Evolutionary conservation across 306 rosid genomes (phyloP).

Genomic region (Quercus bicolor): DNA sequence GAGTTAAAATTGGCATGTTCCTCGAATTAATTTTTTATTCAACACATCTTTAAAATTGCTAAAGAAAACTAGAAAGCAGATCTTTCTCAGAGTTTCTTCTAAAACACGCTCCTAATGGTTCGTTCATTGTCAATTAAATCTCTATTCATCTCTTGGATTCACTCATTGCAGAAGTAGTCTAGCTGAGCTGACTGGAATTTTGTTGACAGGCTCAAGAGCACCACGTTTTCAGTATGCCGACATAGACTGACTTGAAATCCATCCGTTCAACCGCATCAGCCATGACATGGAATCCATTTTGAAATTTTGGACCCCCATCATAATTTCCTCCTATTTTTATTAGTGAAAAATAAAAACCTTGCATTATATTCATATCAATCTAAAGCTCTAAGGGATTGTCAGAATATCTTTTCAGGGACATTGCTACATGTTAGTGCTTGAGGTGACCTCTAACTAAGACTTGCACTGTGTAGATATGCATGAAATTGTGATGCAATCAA

Average conservation of each 20-base stretch:
- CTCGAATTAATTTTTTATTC: not conserved
- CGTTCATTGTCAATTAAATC: not conserved
- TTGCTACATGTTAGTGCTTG: not conserved
- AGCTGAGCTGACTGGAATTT: not conserved
- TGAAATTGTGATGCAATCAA: not conserved
- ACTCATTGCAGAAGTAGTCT: not conserved
- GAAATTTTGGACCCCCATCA: constrained; percentile 19
- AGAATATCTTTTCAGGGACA: not conserved
- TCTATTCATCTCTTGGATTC: not conserved
- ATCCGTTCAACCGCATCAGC: constrained; percentile 28
- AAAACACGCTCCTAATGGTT: not conserved
- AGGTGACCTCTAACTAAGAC: not conserved
- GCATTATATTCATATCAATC: not conserved
- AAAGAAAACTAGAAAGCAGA: not conserved
- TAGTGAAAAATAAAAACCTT: not conserved
- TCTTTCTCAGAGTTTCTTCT: not conserved
- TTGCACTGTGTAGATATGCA: not conserved
- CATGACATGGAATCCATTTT: constrained; percentile 55
- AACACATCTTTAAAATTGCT: not conserved
- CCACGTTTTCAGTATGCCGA: not conserved
- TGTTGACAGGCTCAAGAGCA: not conserved
- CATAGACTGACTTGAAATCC: constrained; percentile 29
- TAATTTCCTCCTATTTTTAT: not conserved
- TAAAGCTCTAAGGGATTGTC: not conserved
- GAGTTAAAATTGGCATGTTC: constrained; percentile 2